Base-by-base conservation (phyloP, 306 rosid genomes). In the Fragaria ananassa region DNA sequence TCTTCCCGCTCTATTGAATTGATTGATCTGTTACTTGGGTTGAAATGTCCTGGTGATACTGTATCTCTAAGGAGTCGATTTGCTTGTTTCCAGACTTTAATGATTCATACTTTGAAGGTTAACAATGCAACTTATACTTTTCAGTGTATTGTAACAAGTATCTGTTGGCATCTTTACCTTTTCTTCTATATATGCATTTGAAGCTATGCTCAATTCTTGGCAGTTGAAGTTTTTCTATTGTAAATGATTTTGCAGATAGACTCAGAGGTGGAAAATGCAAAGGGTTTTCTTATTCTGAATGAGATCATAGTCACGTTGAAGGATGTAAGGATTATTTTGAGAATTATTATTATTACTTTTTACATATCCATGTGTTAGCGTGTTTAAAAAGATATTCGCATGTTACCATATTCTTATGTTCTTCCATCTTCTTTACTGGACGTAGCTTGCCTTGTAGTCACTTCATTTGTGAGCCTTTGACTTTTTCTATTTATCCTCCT, bases 271-370 rank as follows among this genome's bases (percentile, higher is more conserved):
- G 97, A 87, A 70, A 85, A 82, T 84, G 75, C 88, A n/a, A 90
- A 86, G 87, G 89, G 85, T 62, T 95, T 95, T 86, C 91, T 87
- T 60, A 89, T 95, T 81, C 95, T 95, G 80, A 95, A 95, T 78
- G 97, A 92, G 84, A 85, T 95, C 72, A 87, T 95, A 83, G 75
- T 92, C 78, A 80, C 91, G 9, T 82, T 90, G 76, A 95, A 95
- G 85, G 96, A 88, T 83, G 97, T 90, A 90, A 86, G 93, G 76
- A 23, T 78, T 50, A 27, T 56, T 63, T 67, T 70, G 35, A 70
- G 47, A 62, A 61, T 51, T 42, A 76, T 41, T 18, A n/a, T 14
- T 8, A 8, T 71, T 49, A 17, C 46, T 78, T 75, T 46, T 35
- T 25, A 54, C 65, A 54, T 37, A 21, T 37, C 15, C 49, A 13